Base-by-base conservation (phyloP, 129 eudicot species). In the Solidago caesia region DNA sequence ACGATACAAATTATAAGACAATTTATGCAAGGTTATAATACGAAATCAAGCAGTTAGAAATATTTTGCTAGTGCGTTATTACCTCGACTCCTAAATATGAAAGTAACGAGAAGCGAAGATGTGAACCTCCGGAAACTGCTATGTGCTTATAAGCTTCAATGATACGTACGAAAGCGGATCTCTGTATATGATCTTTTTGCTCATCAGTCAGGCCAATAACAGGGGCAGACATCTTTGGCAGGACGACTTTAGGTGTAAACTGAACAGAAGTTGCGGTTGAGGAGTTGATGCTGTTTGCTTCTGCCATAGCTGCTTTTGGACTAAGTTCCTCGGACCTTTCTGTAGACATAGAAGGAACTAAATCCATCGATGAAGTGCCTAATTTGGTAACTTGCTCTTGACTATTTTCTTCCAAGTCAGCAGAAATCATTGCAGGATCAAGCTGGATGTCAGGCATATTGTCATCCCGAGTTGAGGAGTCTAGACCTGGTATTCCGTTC, bases 321-420 rank as follows among this genome's bases (percentile, higher is more conserved):
- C 99, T 91, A 80, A 88, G 92, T 78, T 95, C 99, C 82, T 95
- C 99, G 49, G 99, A 91, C 77, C 81, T 91, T 72, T 95, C 99
- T 53, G 91, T 87, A 45, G 99, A 95, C 61, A 87, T 26, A 44
- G 97, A 89, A 53, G 96, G 96, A 81, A 80, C 75, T 49, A 80
- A 47, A 39, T 94, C 96, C 49, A 67, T 1, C 42, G 84, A 75
- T 59, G 82, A 68, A 69, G 76, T 82, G 57, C 70, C 83, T 53
- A 81, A 59, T 76, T 81, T 81, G 56, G 84, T 81, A 61, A 72
- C 76, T 79, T 84, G 91, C 10, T 91, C 96, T 75, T 74, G 86
- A 72, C 84, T 87, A 51, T 77, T 70, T 41, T 87, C 94, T 52
- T 87, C 94, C 56, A 79, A 33, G 64, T 87, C 91, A 67, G 84